A percentile compares a stretch with the other conserved stretches of the same genome.
These are phyloP conservation scores for Talaromyces sp. DNA, from an alignment of 2,329 filamentous ascomycete genomes.

Conservation along the genomic window DNA sequence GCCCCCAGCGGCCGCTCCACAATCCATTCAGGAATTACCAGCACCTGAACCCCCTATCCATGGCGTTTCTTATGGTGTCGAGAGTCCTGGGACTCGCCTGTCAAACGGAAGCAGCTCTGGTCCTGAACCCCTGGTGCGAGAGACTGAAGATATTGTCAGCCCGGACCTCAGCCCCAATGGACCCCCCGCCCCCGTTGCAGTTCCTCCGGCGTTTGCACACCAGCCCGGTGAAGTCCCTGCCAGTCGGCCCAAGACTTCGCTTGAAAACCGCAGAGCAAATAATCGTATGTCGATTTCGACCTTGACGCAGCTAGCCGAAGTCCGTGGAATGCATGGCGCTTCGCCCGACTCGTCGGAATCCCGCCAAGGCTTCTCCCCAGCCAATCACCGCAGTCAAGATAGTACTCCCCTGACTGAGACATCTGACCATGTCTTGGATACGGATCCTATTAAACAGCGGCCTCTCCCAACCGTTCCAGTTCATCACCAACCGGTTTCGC, in stretches of 20 bases:
- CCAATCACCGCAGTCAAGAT: neutral
- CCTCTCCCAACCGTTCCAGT: conserved; percentile 6
- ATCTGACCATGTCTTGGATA: conserved; percentile 1
- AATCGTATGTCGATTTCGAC: conserved; percentile 79
- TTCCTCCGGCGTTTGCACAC: conserved; percentile 75
- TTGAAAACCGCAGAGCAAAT: conserved; percentile 73
- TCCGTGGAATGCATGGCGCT: conserved; percentile 48
- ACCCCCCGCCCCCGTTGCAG: conserved; percentile 69
- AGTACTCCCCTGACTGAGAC: conserved; percentile 5
- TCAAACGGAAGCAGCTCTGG: conserved; percentile 37
- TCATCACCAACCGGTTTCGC: neutral
- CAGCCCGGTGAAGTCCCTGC: conserved; percentile 63
- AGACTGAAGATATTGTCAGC: conserved; percentile 22
- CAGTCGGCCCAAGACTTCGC: conserved; percentile 65
- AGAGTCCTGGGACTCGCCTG: conserved; percentile 18
- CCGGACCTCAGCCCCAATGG: conserved; percentile 43
- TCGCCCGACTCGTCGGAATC: conserved; percentile 7
- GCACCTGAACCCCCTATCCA: conserved; percentile 30
- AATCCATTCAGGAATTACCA: conserved; percentile 22
- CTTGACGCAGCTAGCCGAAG: conserved; percentile 70
- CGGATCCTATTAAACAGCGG: neutral
- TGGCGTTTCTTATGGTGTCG: conserved; percentile 4
- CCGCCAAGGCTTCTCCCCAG: neutral
- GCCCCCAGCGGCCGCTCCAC: conserved; percentile 10
- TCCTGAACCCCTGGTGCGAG: conserved; percentile 19